A percentile compares a stretch with the other conserved stretches of the same genome.
Evolutionary conservation across 2,329 filamentous ascomycete species (phyloP).

Genomic region (Aquanectria penicillioides): DNA sequence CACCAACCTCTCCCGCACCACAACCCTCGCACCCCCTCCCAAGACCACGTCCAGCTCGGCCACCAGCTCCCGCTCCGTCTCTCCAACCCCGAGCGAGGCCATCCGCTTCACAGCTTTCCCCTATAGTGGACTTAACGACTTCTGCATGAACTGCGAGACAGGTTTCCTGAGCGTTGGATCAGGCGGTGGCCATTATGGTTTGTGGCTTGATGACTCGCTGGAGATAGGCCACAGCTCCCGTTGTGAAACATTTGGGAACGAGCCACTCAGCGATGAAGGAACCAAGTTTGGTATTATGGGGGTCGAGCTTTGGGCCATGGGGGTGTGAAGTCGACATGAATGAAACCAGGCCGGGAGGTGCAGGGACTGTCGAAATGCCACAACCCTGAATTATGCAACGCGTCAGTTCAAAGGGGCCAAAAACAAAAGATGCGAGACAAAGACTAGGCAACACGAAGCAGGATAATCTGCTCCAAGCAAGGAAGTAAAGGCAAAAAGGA

Average conservation of each 20-base stretch:
- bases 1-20: conserved; percentile 56
- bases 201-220: conserved; percentile 91
- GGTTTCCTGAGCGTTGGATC: conserved; percentile 88
- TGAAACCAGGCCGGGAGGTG: too few relatives aligned
- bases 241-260: conserved; percentile 94
- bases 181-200: conserved; percentile 87
- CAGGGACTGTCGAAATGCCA: too few relatives aligned
- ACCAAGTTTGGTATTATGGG: conserved; percentile 91
- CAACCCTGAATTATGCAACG: too few relatives aligned
- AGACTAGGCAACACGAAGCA: too few relatives aligned
- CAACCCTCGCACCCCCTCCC: conserved; percentile 46
- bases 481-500: background rate
- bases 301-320: conserved; percentile 94
- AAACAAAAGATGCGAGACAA: background rate
- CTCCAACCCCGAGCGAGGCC: conserved; percentile 70
- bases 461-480: too few relatives aligned
- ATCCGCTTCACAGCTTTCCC: conserved; percentile 98
- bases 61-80: conserved; percentile 37
- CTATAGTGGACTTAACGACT: conserved; percentile 95
- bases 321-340: conserved; percentile 60
- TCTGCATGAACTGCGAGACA: conserved; percentile 91
- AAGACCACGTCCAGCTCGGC: conserved; percentile 40
- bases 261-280: conserved; percentile 91
- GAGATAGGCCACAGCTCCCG: conserved; percentile 84
- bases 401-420: too few relatives aligned